Base-by-base conservation (phyloP, 2,329 filamentous ascomycete genomes). In the Xylaria sp. region DNA sequence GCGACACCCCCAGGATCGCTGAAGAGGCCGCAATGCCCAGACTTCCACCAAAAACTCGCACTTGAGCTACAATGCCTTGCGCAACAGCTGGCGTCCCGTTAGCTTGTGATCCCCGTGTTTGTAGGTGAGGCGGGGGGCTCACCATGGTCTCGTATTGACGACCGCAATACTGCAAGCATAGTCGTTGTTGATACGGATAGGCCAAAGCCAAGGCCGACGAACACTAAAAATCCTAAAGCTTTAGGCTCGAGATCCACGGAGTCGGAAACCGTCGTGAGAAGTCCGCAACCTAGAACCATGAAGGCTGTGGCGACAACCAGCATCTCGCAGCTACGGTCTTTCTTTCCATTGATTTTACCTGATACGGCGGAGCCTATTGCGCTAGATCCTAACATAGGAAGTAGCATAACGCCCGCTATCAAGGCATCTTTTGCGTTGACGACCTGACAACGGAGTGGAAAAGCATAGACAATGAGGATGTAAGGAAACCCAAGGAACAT, bases 21-120 rank as follows among this genome's bases (percentile, higher is more conserved):
- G 83, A 80, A 19, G 82, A 85, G 1, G 80, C 77, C 2, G 83
- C 81, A 54, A 86, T 84, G 3, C 83, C 83, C 27, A 85, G 73
- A 58, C 82, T 84, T 5, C 83, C 83, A 4, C 83, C 83, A 0
- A 85, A 73, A 21, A 85, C 78, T 31, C 83, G 78, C 23, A 79
- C 71, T 57, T 85, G 82, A 0, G 83, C 80, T 11, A 85, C 68
- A 38, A 85, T 79, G 0, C 82, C 83, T 64, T 86, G 83, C 0
- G 82, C 81, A 10, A 81, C 74, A 11, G 82, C 82, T 84, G 41
- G 41, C 15, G 1, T 3, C 13, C 38, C 21, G 54, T 74, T 46
- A 71, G 66, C 31, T 15, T 41, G n/a, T n/a, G n/a, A n/a, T 21
- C 19, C 9, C 29, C 17, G 13, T n/a, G 48, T n/a, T 41, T 19